Conservation (phyloP, 805 yeast genomes). For the Pichia occidentalis region DNA sequence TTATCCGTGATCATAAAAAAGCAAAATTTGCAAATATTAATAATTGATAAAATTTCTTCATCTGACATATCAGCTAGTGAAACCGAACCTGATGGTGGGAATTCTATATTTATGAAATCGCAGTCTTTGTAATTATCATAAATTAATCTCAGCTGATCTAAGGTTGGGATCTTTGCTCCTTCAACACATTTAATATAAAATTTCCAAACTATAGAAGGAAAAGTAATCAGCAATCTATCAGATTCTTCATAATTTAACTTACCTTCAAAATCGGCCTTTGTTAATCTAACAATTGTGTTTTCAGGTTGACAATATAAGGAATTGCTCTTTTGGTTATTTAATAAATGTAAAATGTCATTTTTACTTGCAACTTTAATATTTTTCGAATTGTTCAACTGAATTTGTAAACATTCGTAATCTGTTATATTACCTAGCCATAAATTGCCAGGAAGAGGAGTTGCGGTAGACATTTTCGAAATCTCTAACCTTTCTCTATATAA, state of each 20-base stretch:
- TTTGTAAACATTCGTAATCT: slow-evolving; percentile 48
- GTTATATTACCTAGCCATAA: slow-evolving; percentile 83
- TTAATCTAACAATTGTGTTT: slow-evolving; percentile 43
- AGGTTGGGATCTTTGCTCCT: slow-evolving; percentile 48
- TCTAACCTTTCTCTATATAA: slow-evolving; percentile 74
- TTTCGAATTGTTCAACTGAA: slow-evolving; percentile 20
- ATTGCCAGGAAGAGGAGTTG: slow-evolving; percentile 45
- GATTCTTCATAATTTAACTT: slow-evolving; percentile 16
- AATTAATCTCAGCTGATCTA: slow-evolving; percentile 30
- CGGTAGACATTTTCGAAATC: slow-evolving; percentile 75
- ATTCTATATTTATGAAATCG: slow-evolving; percentile 37
- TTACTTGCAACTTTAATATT: slow-evolving; percentile 4
- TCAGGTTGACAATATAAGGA: slow-evolving; percentile 45
- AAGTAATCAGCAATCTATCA: slow-evolving; percentile 34
- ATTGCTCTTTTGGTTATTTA: slow-evolving; percentile 7
- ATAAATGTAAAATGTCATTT: background rate
- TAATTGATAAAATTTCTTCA: slow-evolving; percentile 54
- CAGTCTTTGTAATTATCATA: slow-evolving; percentile 16
- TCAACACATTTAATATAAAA: slow-evolving; percentile 54
- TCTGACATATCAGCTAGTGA: slow-evolving; percentile 66
- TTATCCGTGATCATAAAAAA: slow-evolving; percentile 34
- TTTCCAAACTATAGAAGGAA: slow-evolving; percentile 50
- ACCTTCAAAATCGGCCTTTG: slow-evolving; percentile 26
- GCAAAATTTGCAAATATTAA: slow-evolving; percentile 64
- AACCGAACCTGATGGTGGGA: slow-evolving; percentile 82